Percentiles rank a stretch among this genome's conserved stretches.
These are phyloP conservation scores for Xylaria curta DNA, from an alignment of 495 filamentous ascomycete genomes.

Conservation along the genomic window DNA sequence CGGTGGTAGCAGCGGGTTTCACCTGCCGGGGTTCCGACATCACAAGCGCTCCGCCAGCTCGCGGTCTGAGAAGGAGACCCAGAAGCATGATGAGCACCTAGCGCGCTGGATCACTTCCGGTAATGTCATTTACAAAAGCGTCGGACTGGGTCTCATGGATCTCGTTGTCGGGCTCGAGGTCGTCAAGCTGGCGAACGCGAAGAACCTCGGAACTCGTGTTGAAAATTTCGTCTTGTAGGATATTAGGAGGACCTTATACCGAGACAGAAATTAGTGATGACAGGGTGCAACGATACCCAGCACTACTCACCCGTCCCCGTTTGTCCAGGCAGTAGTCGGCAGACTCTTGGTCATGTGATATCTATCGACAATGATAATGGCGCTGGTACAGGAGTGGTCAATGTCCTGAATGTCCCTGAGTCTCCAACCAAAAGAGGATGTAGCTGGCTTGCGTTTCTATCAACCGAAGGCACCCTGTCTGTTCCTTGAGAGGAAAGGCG, in stretches of 20 bases:
- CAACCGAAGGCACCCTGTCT: background rate
- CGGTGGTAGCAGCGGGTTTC: background rate
- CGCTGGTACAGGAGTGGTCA: background rate
- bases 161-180: constrained; percentile 77
- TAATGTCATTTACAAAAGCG: constrained; percentile 87
- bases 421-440: background rate
- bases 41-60: constrained; percentile 15
- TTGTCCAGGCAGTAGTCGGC: background rate
- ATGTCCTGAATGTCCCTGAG: background rate
- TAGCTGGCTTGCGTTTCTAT: background rate
- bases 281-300: background rate
- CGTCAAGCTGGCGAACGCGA: constrained; percentile 73
- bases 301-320: background rate
- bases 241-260: background rate
- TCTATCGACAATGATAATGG: background rate
- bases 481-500: background rate
- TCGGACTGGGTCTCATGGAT: constrained; percentile 84
- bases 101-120: constrained; percentile 76
- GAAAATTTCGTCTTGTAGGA: constrained; percentile 64
- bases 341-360: background rate
- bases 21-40: constrained; percentile 12
- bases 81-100: constrained; percentile 60
- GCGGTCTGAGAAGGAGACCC: constrained; percentile 36
- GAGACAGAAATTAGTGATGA: background rate
- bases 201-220: constrained; percentile 74